Evolutionary conservation across 805 yeast genomes (phyloP).

Genomic region (Pichia paraexigua): DNA sequence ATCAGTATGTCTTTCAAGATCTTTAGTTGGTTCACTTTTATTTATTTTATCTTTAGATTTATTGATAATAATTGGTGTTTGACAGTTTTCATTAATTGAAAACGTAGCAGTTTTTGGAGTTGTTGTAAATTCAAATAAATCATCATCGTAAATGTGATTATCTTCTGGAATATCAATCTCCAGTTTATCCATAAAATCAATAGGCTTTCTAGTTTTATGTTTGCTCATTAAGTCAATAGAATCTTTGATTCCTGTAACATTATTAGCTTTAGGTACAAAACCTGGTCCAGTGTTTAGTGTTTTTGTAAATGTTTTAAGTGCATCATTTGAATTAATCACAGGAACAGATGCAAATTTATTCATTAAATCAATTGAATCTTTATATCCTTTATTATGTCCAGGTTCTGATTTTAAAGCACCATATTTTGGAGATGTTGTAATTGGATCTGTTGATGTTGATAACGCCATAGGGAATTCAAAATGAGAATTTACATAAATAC

Average conservation of each 20-base stretch:
- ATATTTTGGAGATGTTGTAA: slow-evolving; percentile 1
- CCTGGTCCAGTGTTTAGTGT: too few relatives aligned
- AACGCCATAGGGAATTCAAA: slow-evolving; percentile 26
- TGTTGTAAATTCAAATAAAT: slow-evolving; percentile 9
- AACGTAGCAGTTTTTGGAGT: not conserved
- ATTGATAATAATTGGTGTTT: not conserved
- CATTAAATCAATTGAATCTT: slow-evolving; percentile 13
- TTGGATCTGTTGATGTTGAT: not conserved
- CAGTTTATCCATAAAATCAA: slow-evolving; percentile 8
- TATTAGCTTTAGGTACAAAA: not conserved
- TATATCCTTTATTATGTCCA: slow-evolving; percentile 5
- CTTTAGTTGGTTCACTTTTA: not conserved
- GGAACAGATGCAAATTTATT: not conserved
- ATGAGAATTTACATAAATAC: slow-evolving; percentile 25
- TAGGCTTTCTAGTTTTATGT: not conserved
- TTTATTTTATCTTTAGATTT: not conserved
- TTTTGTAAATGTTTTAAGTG: not conserved
- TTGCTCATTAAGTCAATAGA: slow-evolving; percentile 10
- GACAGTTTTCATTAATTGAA: not conserved
- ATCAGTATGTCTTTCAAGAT: not conserved
- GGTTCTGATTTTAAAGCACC: slow-evolving; percentile 4
- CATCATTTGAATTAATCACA: too few relatives aligned
- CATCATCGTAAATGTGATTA: slow-evolving; percentile 3
- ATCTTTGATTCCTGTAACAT: slow-evolving; percentile 10
- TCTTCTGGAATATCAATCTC: not conserved